Percentiles rank a stretch among this genome's conserved stretches.
phyloP scores from a whole-genome alignment of 306 rosid species.

The Aeschynomene evenia region DNA sequence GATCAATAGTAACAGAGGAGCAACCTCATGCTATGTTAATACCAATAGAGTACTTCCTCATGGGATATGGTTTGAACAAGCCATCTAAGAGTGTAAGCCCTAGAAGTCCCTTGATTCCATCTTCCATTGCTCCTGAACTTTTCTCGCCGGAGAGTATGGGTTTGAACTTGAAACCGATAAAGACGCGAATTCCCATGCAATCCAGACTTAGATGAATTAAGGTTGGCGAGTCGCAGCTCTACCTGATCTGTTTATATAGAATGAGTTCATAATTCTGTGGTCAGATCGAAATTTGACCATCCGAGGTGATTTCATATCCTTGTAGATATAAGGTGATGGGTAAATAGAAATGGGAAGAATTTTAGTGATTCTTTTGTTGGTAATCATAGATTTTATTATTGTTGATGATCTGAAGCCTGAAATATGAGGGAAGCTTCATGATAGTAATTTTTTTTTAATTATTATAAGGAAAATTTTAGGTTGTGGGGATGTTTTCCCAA shows the following conservation, averaged over 20 bases:
- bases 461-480: too few relatives aligned
- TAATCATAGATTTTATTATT: slow-evolving; percentile 44
- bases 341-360: slow-evolving; percentile 35
- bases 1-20: slow-evolving; percentile 97
- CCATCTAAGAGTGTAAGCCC: slow-evolving; percentile 87
- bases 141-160: slow-evolving; percentile 99
- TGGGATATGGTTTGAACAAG: slow-evolving; percentile 86
- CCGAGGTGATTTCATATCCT: slow-evolving; percentile 22
- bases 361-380: slow-evolving; percentile 73
- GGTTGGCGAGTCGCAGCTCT: slow-evolving; percentile 15
- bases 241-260: slow-evolving; percentile 31
- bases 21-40: slow-evolving; percentile 98
- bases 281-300: slow-evolving; percentile 33
- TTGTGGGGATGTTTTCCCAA: too few relatives aligned
- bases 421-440: slow-evolving; percentile 35
- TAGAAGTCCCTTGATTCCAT: slow-evolving; percentile 90
- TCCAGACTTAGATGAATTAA: slow-evolving; percentile 30
- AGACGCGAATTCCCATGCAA: slow-evolving; percentile 61
- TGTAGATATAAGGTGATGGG: slow-evolving; percentile 62
- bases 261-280: slow-evolving; percentile 31
- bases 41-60: slow-evolving; percentile 88
- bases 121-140: slow-evolving; percentile 92
- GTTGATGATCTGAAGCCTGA: slow-evolving; percentile 26
- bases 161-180: slow-evolving; percentile 93
- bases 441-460: too few relatives aligned